Conservation (phyloP, 345 rosid species). For the Moricandia moricandioides region DNA sequence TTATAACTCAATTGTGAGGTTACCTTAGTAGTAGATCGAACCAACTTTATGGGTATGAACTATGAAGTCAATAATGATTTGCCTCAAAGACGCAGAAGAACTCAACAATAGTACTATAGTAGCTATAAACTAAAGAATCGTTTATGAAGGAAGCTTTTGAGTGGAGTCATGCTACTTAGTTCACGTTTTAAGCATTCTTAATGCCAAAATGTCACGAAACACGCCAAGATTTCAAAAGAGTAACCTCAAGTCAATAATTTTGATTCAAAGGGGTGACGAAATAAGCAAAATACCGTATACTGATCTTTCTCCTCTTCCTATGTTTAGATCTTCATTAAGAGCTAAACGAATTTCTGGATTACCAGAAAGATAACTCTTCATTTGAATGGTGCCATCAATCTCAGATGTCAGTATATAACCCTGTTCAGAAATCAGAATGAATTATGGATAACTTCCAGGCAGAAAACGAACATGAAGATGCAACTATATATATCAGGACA, state of each 20-base stretch:
- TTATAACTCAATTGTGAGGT: neutral
- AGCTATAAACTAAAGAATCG: neutral
- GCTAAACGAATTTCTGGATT: slow-evolving; percentile 97
- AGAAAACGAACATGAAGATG: neutral
- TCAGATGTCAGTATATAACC: slow-evolving; percentile 97
- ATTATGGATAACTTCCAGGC: neutral
- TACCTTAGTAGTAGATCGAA: neutral
- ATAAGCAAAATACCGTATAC: slow-evolving; percentile 61
- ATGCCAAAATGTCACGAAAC: neutral
- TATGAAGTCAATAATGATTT: slow-evolving; percentile 4
- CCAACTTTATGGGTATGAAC: neutral
- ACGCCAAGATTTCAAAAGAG: too few species aligned
- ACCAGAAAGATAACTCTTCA: slow-evolving; percentile 97
- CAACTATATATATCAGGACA: neutral
- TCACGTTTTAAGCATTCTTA: too few species aligned
- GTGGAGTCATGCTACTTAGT: neutral
- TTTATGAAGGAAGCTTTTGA: slow-evolving; percentile 5
- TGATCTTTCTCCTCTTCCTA: slow-evolving; percentile 80
- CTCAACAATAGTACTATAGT: neutral
- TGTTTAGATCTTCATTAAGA: slow-evolving; percentile 86
- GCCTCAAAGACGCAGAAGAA: slow-evolving; percentile 13
- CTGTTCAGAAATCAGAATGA: slow-evolving; percentile 37
- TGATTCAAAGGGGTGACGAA: slow-evolving; percentile 6
- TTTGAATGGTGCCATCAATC: slow-evolving; percentile 99
- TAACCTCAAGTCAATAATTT: neutral